Base-by-base conservation (phyloP, 1,284 basidiomycete genomes). In the Rhizoctonia solani region DNA sequence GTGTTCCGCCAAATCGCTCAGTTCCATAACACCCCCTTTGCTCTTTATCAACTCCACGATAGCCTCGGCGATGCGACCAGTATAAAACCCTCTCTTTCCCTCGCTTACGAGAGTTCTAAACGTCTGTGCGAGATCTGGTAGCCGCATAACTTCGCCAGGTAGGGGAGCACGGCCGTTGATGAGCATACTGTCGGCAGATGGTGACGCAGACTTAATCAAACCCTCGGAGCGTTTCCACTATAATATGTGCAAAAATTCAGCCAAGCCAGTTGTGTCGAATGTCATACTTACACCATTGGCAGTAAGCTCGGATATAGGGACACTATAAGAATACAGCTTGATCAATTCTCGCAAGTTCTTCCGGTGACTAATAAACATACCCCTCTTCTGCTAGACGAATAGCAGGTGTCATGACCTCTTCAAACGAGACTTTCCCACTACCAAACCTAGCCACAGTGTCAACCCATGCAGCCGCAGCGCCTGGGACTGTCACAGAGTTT, bases 401-500 rank as follows among this genome's bases (percentile, higher is more conserved):
- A 0, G 91, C 92, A 46, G 96, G 96, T 19, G 81, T 89, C 37
- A 98, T 81, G n/a, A 95, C 83, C n/a, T 98, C 89, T 3, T 82
- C 83, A 58, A 95, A 77, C 4, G 83, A 83, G 1, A 98, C 74
- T 63, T 86, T 89, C n/a, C 92, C 90, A 70, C 86, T 91, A 11
- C 96, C 96, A 66, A 97, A 87, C 58, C 82, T 80, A 67, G 90
- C 85, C 52, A 97, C 82, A 0, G 93, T 92, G 76, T 97, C 96
- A 32, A 91, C 82, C 95, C 95, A 98, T 11, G 93, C 92, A 21
- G 93, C 92, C 0, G 95, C 91, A 19, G 92, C 90, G 52, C 95
- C 94, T 89, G 96, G 96, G 2, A 98, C 94, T 0, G 96, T 98
- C 4, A 95, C 95, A 13, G 88, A 83, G 75, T 96, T 95, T 42